Conservation (phyloP, 202 grass and related monocot genomes). For the Bolboschoenoplectus hybrid region DNA sequence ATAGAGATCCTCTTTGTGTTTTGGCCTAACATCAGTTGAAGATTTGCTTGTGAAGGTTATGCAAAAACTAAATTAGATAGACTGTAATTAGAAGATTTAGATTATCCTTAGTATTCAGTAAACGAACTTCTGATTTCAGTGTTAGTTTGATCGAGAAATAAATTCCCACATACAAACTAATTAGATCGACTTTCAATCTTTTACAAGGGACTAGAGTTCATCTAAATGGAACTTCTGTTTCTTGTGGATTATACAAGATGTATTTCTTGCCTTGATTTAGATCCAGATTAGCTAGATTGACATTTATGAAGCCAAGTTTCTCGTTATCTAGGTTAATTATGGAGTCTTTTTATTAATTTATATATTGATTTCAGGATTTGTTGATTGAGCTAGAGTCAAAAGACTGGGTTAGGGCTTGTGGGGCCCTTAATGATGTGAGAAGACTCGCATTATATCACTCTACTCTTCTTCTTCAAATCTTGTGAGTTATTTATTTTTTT, state of each 20-base stretch:
- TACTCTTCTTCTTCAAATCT: conserved; percentile 57
- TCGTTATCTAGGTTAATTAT: neutral
- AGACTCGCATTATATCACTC: conserved; percentile 68
- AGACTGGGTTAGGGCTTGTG: conserved; percentile 81
- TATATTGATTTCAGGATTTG: conserved; percentile 45
- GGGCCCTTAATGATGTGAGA: conserved; percentile 74
- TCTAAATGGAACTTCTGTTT: neutral
- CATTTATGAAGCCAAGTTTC: neutral
- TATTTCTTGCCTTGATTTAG: neutral
- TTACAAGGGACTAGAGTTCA: neutral
- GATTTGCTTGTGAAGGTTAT: neutral
- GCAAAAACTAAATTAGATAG: neutral
- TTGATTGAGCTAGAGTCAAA: conserved; percentile 70
- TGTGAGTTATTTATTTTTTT: conserved; percentile 45
- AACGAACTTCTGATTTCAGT: neutral
- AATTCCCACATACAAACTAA: neutral
- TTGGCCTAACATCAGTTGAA: neutral
- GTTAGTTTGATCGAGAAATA: neutral
- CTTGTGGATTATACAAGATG: neutral
- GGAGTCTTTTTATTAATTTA: neutral
- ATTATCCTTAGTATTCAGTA: neutral
- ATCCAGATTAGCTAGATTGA: neutral
- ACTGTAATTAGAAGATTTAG: neutral
- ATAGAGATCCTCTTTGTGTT: neutral
- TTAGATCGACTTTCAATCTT: neutral